Base-by-base conservation (phyloP, 345 rosid species). In the Camelina neglecta region DNA sequence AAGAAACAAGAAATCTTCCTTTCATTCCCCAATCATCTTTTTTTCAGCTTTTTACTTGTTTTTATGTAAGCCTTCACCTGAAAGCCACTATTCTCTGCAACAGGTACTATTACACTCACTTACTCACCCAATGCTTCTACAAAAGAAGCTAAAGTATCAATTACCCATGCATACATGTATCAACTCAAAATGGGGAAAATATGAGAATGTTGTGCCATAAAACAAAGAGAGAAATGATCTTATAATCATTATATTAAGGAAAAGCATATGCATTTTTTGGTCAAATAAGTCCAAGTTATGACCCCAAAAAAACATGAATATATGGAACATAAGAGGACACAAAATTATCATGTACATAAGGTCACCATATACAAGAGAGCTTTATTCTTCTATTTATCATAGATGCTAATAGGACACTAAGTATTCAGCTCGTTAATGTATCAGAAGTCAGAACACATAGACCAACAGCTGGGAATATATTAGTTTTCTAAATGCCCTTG, bases 21-120 rank as follows among this genome's bases (percentile, higher is more conserved):
- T 78, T 67, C 78, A 78, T 78, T 78, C 74, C 81, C 78, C 81
- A 78, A 78, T 78, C 81, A 78, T 72, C 81, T 63, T 78, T 78
- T 78, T 66, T 60, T 23, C 81, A 78, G 81, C 73, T 73, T 78
- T 76, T 78, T 72, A 60, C 74, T 78, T 67, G 73, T 72, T 72
- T 78, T 44, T 67, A 59, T 64, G 65, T 60, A 67, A 78, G 74
- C 81, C 78, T 78, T 78, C 74, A 67, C 73, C 77, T 67, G 77
- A 78, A 72, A 73, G 78, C 65, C 81, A 78, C 70, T 73, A 67
- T 61, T 67, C 45, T 7, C 74, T 78, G 74, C 23, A 51, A 72
- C 65, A 60, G 60, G 74, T 67, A 73, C 74, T 67, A 60, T 36
- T 42, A 59, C 77, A 72, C 69, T 78, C 58, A 72, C 71, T 69